These are phyloP conservation scores for Clarireedia monteithiana DNA, from an alignment of 2,329 filamentous ascomycete genomes.

Conservation along the genomic window DNA sequence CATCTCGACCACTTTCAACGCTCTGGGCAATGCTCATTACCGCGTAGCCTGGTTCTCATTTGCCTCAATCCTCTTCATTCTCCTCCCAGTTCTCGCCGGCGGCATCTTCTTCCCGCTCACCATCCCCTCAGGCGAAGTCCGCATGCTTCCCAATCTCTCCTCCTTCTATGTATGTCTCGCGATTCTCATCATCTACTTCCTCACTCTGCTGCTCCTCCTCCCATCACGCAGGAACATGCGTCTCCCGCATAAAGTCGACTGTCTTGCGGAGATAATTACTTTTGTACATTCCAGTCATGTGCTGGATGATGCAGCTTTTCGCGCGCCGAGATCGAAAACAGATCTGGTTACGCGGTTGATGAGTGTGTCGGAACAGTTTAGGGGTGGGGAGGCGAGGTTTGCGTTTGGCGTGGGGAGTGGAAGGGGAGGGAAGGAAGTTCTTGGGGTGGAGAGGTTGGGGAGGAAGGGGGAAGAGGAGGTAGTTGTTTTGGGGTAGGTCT, in stretches of 20 bases:
- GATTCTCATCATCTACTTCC: constrained; percentile 61
- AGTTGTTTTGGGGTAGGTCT: not conserved
- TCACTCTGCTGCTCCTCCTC: constrained; percentile 55
- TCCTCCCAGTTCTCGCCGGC: constrained; percentile 60
- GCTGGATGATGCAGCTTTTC: constrained; percentile 65
- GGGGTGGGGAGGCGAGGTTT: constrained; percentile 16
- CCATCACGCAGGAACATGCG: constrained; percentile 53
- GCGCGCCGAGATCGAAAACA: constrained; percentile 54
- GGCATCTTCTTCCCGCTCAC: constrained; percentile 70
- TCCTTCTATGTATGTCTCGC: constrained; percentile 67
- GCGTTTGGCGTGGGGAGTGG: constrained; percentile 25
- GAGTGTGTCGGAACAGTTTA: constrained; percentile 11
- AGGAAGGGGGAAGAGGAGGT: constrained; percentile 10
- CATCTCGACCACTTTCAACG: constrained; percentile 49
- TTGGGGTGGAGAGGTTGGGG: constrained; percentile 27
- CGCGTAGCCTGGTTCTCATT: constrained; percentile 55
- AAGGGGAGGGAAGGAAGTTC: constrained; percentile 20
- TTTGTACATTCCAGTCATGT: constrained; percentile 70
- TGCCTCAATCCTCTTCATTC: constrained; percentile 49
- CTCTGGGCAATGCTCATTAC: constrained; percentile 51
- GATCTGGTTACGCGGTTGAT: constrained; percentile 63
- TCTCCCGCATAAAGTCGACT: constrained; percentile 66
- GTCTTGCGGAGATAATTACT: constrained; percentile 67
- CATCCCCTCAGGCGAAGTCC: constrained; percentile 40
- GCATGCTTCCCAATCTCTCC: constrained; percentile 65